These are phyloP conservation scores for Neospora caninum DNA, from an alignment of 169 alveolate genomes.

Conservation along the genomic window DNA sequence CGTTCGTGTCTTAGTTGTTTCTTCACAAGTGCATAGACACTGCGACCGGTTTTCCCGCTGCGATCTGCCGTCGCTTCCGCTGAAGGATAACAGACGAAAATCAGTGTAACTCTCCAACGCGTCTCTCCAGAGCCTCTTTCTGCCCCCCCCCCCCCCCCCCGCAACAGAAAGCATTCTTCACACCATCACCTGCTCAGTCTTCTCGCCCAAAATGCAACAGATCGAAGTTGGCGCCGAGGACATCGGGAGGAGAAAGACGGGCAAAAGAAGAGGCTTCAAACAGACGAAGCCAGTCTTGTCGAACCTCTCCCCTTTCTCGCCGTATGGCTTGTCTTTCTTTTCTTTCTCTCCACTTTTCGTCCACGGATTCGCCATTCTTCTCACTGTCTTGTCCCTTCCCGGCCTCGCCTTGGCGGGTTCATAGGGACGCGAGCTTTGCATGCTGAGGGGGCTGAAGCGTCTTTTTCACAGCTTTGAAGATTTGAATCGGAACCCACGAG, in stretches of 20 bases:
- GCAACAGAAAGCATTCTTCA: no score
- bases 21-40: background rate
- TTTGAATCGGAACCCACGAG: slow-evolving; percentile 92
- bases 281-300: no score
- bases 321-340: no score
- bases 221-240: background rate
- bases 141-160: no score
- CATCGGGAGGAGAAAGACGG: background rate
- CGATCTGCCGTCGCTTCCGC: no score
- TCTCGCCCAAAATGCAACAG: background rate
- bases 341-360: background rate
- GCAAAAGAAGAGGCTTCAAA: background rate
- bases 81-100: no score
- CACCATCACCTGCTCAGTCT: background rate
- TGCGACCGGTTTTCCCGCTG: no score
- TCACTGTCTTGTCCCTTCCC: background rate
- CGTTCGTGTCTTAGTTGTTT: no score
- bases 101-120: no score
- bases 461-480: slow-evolving; percentile 42
- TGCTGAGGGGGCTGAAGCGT: slow-evolving; percentile 60
- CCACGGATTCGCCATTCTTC: background rate
- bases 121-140: no score
- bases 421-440: slow-evolving; percentile 36
- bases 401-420: background rate
- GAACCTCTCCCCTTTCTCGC: no score